Evolutionary conservation across 2,329 filamentous ascomycete genomes (phyloP), one percentile per base, ranked within the genome.

Genomic region (Periglandula ipomoeae): DNA sequence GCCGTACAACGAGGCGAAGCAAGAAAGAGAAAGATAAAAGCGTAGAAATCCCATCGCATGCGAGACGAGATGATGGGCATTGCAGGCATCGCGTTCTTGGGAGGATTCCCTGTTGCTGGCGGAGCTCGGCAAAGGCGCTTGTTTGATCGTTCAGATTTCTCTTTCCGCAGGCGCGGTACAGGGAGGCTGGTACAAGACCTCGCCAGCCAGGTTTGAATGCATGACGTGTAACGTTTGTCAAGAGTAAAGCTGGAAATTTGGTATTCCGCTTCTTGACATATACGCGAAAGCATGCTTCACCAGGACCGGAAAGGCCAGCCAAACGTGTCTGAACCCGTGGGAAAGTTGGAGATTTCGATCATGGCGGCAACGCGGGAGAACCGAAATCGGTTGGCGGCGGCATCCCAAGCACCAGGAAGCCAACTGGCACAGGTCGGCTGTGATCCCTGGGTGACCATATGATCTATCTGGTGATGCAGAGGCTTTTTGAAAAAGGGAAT

Each of bases 261-360:
- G 40, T 43, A 30, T 43, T 13, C 30, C 43, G 13, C 3, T 37
- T 4, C n/a, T 9, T 44, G 42, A 44, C 8, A 43, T 43, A 22
- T 23, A 44, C 30, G 30, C 42, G 17, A 44, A 44, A 27, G 42
- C 42, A 44, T 44, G 42, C 35, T 44, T 44, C 42, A 44, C 42
- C 32, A 24, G 30, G 42, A 35, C 42, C 42, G 42, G 42, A 44
- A 44, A 44, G 42, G 30, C 30, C 42, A 44, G 42, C 42, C 42
- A 44, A 44, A 35, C 42, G 42, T 44, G 42, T 44, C 42, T n/a
- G 20, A 23, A 23, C 20, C 30, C 27, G 42, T 34, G 26, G 22
- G 20, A 35, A 44, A 30, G 13, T 20, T 44, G 42, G 42, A 35
- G 27, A 44, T 34, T 35, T 35, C 42, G 42, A 44, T 44, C 30